Evolutionary conservation across 2,329 filamentous ascomycete species (phyloP).

Genomic region (Colletotrichum eleusines): DNA sequence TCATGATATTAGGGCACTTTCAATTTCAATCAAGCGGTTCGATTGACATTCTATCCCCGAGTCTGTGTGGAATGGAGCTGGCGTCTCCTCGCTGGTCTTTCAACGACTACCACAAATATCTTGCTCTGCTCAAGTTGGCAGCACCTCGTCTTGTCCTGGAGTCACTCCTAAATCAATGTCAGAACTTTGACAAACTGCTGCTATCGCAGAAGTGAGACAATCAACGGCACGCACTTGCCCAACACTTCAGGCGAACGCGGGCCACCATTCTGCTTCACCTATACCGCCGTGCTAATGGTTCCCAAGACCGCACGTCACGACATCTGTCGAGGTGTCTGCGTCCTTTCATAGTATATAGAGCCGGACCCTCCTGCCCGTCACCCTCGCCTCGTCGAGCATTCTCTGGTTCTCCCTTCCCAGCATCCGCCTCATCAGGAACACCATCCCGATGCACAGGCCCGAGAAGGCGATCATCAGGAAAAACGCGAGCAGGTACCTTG

Average conservation of each 20-base stretch:
- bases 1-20: background rate
- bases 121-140: too few species aligned
- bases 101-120: background rate
- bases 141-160: background rate
- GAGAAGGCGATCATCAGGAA: conserved; percentile 43
- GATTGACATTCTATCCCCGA: background rate
- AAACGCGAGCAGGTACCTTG: conserved; percentile 48
- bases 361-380: conserved; percentile 25
- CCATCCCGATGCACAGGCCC: conserved; percentile 17
- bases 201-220: background rate
- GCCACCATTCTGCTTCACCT: background rate
- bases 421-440: conserved; percentile 32
- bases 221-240: too few species aligned
- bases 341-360: conserved; percentile 21
- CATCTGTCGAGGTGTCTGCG: background rate
- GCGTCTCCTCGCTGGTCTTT: too few species aligned
- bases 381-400: conserved; percentile 21
- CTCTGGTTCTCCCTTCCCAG: conserved; percentile 31
- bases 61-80: too few species aligned
- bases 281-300: background rate
- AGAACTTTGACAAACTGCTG: background rate
- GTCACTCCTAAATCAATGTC: background rate
- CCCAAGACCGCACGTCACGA: background rate
- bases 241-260: background rate
- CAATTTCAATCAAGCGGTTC: background rate